Evolutionary conservation across 257 asterid genomes (phyloP).

Genomic region (Capsicum rhomboideum): DNA sequence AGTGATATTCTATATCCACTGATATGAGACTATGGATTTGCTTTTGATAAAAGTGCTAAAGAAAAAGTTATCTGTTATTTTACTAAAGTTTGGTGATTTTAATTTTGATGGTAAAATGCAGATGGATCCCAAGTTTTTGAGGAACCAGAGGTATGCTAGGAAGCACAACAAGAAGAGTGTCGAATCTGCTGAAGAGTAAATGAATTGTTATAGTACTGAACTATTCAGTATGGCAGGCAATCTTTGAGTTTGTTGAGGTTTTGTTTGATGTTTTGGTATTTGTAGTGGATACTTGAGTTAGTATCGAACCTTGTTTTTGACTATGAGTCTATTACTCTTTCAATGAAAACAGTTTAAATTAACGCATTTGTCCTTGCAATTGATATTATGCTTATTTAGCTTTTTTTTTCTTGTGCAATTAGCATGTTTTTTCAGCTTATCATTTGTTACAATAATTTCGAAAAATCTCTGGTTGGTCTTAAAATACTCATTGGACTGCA

Average conservation of each 20-base stretch:
- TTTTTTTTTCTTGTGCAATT: not conserved
- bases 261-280: not conserved
- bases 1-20: not conserved
- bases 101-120: not conserved
- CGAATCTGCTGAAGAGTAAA: slow-evolving; percentile 46
- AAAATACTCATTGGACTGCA: not conserved
- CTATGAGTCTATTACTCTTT: not conserved
- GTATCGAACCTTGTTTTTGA: not conserved
- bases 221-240: not conserved
- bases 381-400: not conserved
- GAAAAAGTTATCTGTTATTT: not conserved
- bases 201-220: slow-evolving; percentile 12
- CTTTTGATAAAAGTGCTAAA: not conserved
- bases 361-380: not conserved
- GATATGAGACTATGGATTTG: not conserved
- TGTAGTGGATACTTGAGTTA: not conserved
- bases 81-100: not conserved
- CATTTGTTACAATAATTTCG: too few relatives aligned
- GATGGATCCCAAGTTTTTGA: slow-evolving; percentile 94
- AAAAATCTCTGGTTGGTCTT: not conserved
- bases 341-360: not conserved
- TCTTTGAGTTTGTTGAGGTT: not conserved
- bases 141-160: slow-evolving; percentile 97
- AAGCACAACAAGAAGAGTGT: slow-evolving; percentile 65
- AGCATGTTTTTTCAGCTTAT: not conserved